Evolutionary conservation across 345 rosid species (phyloP), one percentile per base, ranked within the genome.

Genomic region (Arabis alpina): DNA sequence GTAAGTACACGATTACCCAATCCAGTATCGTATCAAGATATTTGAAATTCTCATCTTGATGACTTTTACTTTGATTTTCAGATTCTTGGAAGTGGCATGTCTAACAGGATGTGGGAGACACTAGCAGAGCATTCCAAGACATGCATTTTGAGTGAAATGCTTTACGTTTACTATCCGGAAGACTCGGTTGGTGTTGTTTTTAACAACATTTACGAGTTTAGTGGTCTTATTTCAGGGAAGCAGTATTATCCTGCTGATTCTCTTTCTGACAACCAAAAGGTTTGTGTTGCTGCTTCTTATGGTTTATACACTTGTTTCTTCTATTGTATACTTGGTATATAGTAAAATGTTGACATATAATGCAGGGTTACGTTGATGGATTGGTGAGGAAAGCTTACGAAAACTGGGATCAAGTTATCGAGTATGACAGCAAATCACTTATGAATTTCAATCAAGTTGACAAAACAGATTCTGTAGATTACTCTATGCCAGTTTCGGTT

Each of bases 51-150:
- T 45, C 2, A 43, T 68, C n/a, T 41, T 59, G 70, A 23, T 79
- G 63, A 63, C 40, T 72, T 14, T 30, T 48, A 30, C 42, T 57
- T 16, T 75, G 15, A 48, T 68, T 78, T 80, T 74, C 75, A 94
- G 99, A 89, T 92, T 81, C 97, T 94, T 77, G 99, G 99, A 71
- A 92, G 97, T 64, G 98, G 99, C 48, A 94, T 94, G 99, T 95
- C 99, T 15, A 95, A 95, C 73, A 90, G 93, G 82, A 95, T 92
- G 99, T 95, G 99, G 99, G 98, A 92, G 61, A 79, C 88, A 63
- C 93, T 95, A 12, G 74, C 88, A 48, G 99, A 95, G 69, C 99
- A 95, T 83, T 90, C 98, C 8, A 95, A 86, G 77, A 89, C 99
- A 32, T 95, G 98, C 73, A 86, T 84, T 36, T 75, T 86, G 67